Conservation (phyloP, 2,329 filamentous ascomycete genomes). For the Penicillium oxalicum region DNA sequence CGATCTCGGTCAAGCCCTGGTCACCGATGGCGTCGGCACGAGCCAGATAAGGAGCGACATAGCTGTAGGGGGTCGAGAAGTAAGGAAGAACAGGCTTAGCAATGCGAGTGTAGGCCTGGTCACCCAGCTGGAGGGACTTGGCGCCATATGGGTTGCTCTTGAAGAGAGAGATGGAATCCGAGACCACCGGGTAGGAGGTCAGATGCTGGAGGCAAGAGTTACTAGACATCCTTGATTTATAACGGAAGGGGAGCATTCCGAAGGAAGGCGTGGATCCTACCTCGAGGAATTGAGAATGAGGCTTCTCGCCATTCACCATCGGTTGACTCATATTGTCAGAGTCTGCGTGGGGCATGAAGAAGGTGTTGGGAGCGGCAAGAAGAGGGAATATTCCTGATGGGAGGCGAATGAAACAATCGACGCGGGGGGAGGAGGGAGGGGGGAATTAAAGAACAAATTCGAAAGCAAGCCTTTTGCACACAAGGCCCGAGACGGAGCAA, state of each 20-base stretch:
- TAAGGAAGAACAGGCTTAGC: constrained; percentile 74
- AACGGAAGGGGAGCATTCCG: constrained; percentile 10
- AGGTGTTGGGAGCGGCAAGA: neutral
- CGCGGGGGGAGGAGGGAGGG: no score
- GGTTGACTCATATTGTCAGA: constrained; percentile 43
- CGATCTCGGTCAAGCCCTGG: constrained; percentile 62
- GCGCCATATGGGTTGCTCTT: constrained; percentile 77
- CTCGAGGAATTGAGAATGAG: constrained; percentile 44
- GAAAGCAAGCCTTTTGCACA: no score
- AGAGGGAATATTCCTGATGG: no score
- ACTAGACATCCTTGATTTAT: no score
- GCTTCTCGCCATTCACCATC: constrained; percentile 47
- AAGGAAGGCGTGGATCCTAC: constrained; percentile 24
- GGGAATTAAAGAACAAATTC: neutral
- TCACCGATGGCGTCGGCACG: constrained; percentile 74
- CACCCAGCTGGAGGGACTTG: constrained; percentile 70
- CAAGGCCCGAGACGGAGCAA: no score
- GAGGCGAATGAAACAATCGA: no score
- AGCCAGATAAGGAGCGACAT: constrained; percentile 75
- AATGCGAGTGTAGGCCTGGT: constrained; percentile 68
- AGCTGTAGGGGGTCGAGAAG: constrained; percentile 71
- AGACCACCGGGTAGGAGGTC: constrained; percentile 74
- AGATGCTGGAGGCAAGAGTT: constrained; percentile 58
- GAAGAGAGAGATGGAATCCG: constrained; percentile 70
- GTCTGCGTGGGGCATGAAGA: constrained; percentile 46